A percentile compares a stretch with the other conserved stretches of the same genome.
Conservation (phyloP, 2,329 filamentous ascomycete species). For the Talaromyces sp. region DNA sequence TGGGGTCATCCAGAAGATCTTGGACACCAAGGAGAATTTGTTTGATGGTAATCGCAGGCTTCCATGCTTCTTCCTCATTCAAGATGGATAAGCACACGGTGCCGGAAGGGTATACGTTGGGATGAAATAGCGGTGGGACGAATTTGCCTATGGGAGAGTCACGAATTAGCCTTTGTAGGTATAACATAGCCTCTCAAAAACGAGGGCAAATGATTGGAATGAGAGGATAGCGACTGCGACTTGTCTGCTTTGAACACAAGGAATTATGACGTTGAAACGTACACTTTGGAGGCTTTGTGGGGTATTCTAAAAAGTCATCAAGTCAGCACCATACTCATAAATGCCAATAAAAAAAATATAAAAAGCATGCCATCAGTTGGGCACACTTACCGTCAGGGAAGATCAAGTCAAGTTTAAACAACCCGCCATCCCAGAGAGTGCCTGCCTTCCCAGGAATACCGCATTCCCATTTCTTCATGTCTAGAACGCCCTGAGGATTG, state of each 20-base stretch:
- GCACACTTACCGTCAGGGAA: slow-evolving; percentile 77
- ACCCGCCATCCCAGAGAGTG: slow-evolving; percentile 95
- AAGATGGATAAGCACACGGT: slow-evolving; percentile 96
- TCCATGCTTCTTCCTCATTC: slow-evolving; percentile 98
- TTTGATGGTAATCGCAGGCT: slow-evolving; percentile 96
- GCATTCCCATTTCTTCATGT: slow-evolving; percentile 95
- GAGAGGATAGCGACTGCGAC: not conserved
- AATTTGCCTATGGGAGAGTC: slow-evolving; percentile 71
- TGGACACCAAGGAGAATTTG: slow-evolving; percentile 96
- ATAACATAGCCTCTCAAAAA: not conserved
- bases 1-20: slow-evolving; percentile 91
- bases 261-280: slow-evolving; percentile 36
- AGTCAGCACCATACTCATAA: not conserved
- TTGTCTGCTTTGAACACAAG: not conserved
- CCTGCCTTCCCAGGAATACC: slow-evolving; percentile 94
- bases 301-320: slow-evolving; percentile 66
- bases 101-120: slow-evolving; percentile 96
- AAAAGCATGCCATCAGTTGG: not conserved
- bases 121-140: slow-evolving; percentile 90
- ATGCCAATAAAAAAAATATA: not conserved
- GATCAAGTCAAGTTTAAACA: slow-evolving; percentile 88
- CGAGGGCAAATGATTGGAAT: not conserved
- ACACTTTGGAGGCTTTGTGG: slow-evolving; percentile 99
- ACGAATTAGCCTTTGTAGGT: not conserved
- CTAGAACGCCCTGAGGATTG: slow-evolving; percentile 72